Evolutionary conservation across 1,284 basidiomycete species (phyloP), one percentile per base, ranked within the genome.

Genomic region (Cryptococcus neoformans): DNA sequence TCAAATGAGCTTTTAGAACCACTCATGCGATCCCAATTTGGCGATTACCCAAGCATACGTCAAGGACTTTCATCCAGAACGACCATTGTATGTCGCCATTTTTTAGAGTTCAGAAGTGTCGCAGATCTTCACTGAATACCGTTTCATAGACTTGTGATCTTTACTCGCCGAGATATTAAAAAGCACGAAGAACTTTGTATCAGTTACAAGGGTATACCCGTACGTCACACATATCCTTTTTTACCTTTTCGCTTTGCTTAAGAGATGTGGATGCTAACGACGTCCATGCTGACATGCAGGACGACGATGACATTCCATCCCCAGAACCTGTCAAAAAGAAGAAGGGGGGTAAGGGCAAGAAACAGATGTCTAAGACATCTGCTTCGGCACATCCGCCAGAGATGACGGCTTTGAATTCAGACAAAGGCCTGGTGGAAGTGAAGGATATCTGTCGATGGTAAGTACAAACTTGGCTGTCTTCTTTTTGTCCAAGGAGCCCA

Each of bases 1-100:
- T 39, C 17, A 50, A 14, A 3, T 42, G 35, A 21, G 10, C 47
- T 36, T 3, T 21, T 59, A 91, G 89, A 93, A 93, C 66, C 91
- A 95, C 68, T 91, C 88, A 14, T 95, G 92, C 69, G 85, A 90
- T 60, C 91, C 92, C 0, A 96, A 95, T 70, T 85, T 89, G 60
- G 73, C 73, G 4, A 82, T 91, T 10, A 81, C 82, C n/a, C 81
- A 88, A 1, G 86, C 85, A 38, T 87, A 89, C 60, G 84, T 86
- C 62, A 84, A 87, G 69, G 76, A 78, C 55, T 75, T 66, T 45
- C 74, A 78, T 56, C 72, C 75, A 3, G 74, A 75, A 45, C 87
- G 60, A 77, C 83, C 47, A 78, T 85, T 67, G 73, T 87, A 47
- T 84, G 66, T 84, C 83, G 4, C 4, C 7, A 14, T 42, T 28